These are phyloP conservation scores for Phylloboletellus chloephorus DNA, from an alignment of 1,284 basidiomycete genomes.

Conservation along the genomic window DNA sequence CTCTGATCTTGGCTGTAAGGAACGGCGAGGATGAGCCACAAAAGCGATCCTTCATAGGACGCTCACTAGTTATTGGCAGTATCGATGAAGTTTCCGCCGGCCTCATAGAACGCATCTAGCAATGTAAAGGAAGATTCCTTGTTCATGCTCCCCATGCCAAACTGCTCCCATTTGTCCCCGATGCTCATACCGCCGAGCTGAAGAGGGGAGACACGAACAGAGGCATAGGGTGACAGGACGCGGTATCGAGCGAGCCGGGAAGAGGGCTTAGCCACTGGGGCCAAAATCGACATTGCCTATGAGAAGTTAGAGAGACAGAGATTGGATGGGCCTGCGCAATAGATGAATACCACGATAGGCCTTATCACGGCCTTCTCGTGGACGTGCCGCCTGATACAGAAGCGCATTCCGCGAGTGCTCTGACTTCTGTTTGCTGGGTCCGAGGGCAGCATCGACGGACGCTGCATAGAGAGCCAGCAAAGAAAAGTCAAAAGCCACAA, in stretches of 20 bases:
- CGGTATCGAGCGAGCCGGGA: slow-evolving; percentile 40
- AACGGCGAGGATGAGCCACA: not conserved
- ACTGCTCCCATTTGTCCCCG: slow-evolving; percentile 41
- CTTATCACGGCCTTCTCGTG: no score
- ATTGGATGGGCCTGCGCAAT: no score
- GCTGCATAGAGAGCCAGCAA: slow-evolving; percentile 7
- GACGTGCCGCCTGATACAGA: no score
- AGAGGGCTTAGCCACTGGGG: slow-evolving; percentile 4
- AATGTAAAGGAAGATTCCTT: slow-evolving; percentile 38
- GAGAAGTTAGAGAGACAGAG: no score
- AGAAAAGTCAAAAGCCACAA: slow-evolving; percentile 16
- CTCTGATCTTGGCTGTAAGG: slow-evolving; percentile 41
- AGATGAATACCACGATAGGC: no score
- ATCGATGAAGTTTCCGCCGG: slow-evolving; percentile 38
- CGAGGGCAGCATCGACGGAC: slow-evolving; percentile 3
- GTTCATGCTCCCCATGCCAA: slow-evolving; percentile 33
- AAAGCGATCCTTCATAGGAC: not conserved
- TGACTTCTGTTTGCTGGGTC: slow-evolving; percentile 7
- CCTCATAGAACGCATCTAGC: slow-evolving; percentile 37
- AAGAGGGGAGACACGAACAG: slow-evolving; percentile 50
- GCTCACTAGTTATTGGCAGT: slow-evolving; percentile 34
- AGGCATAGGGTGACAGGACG: slow-evolving; percentile 37
- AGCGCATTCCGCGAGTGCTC: no score
- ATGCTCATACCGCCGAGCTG: slow-evolving; percentile 53
- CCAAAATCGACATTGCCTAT: slow-evolving; percentile 1